A percentile compares a stretch with the other conserved stretches of the same genome.
Conservation (phyloP, 306 rosid species). For the Ammopiptanthus mongolicus region DNA sequence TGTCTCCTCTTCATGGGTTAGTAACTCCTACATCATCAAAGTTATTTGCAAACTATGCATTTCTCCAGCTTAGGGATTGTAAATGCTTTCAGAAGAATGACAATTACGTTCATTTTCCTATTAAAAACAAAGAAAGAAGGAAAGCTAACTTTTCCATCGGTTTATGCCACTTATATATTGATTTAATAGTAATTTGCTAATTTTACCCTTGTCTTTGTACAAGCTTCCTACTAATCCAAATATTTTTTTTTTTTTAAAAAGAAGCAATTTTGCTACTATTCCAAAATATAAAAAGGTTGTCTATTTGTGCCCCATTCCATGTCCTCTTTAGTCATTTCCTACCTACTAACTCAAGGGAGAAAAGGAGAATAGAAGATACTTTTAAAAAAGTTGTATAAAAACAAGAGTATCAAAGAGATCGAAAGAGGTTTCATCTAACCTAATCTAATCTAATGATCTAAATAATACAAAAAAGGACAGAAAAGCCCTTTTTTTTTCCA, state of each 20-base stretch:
- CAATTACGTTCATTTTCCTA: not conserved
- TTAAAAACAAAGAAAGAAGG: not conserved
- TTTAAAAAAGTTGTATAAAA: not conserved
- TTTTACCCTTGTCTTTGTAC: not conserved
- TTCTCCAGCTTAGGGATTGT: slow-evolving; percentile 6
- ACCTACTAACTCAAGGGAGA: slow-evolving; percentile 11
- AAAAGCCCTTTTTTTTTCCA: not conserved
- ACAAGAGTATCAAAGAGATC: not conserved
- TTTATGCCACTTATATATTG: not conserved
- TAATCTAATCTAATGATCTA: not conserved
- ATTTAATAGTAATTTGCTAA: not conserved
- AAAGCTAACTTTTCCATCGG: not conserved
- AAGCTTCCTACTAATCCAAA: not conserved
- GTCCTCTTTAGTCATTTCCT: slow-evolving; percentile 21
- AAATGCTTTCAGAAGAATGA: slow-evolving; percentile 3
- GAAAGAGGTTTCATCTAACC: not conserved
- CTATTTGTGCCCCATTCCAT: not conserved
- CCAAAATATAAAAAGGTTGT: not conserved
- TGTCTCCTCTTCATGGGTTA: slow-evolving; percentile 5
- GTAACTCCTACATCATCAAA: not conserved
- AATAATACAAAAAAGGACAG: not conserved
- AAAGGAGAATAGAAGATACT: not conserved
- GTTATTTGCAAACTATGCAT: slow-evolving; percentile 2
- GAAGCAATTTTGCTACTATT: not conserved
- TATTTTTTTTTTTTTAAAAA: no score